Evolutionary conservation across 2,329 filamentous ascomycete genomes (phyloP).

Genomic region (Aquanectria penicillioides): DNA sequence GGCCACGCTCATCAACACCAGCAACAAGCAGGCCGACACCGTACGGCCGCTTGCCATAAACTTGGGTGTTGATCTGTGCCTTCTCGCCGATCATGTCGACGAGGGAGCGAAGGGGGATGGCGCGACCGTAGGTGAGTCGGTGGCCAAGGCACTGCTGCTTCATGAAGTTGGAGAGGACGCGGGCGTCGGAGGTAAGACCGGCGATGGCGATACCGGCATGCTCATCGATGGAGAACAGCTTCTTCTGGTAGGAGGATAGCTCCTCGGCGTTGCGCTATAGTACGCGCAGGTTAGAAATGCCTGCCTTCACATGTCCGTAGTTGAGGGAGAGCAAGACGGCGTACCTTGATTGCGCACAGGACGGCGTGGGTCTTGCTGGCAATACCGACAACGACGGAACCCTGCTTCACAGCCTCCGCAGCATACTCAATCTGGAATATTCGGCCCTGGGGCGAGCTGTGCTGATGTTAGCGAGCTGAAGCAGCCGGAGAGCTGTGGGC

Average conservation of each 20-base stretch:
- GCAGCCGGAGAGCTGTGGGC: slow-evolving; percentile 30
- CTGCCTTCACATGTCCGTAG: slow-evolving; percentile 9
- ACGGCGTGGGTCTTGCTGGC: slow-evolving; percentile 98
- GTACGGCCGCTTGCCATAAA: slow-evolving; percentile 96
- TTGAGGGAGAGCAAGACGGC: slow-evolving; percentile 21
- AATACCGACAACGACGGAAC: slow-evolving; percentile 95
- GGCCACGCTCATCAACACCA: slow-evolving; percentile 91
- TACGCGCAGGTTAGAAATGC: slow-evolving; percentile 15
- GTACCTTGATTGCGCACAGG: slow-evolving; percentile 94
- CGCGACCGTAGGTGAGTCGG: slow-evolving; percentile 93
- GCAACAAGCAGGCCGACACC: slow-evolving; percentile 93
- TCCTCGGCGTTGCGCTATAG: slow-evolving; percentile 95
- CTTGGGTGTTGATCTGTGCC: slow-evolving; percentile 97
- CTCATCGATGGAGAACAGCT: slow-evolving; percentile 95
- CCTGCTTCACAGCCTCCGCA: slow-evolving; percentile 98
- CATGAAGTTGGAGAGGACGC: slow-evolving; percentile 99
- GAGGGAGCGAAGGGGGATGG: slow-evolving; percentile 89
- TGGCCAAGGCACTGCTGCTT: slow-evolving; percentile 98
- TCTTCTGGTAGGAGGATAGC: slow-evolving; percentile 99
- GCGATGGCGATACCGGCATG: slow-evolving; percentile 96
- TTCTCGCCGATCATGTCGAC: slow-evolving; percentile 94
- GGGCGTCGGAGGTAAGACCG: slow-evolving; percentile 95
- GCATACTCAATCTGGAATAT: slow-evolving; percentile 99
- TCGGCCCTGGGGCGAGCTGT: slow-evolving; percentile 95
- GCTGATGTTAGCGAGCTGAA: slow-evolving; percentile 39